Conservation (phyloP, 2,329 filamentous ascomycete species). For the Aspergillus tanneri region DNA sequence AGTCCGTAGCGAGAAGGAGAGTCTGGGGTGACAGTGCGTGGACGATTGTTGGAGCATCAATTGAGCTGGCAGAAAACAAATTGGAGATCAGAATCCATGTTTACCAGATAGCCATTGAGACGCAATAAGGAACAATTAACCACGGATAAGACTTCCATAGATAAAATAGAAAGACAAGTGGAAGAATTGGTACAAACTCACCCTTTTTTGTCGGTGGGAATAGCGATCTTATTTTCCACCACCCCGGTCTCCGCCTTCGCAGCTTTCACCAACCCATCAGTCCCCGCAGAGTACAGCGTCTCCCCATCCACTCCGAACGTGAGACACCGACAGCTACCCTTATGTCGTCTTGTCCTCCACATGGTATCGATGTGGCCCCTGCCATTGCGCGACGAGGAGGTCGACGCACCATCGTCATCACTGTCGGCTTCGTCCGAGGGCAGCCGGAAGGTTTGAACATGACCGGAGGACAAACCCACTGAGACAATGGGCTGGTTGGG, state of each 20-base stretch:
- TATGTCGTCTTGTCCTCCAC: conserved; percentile 87
- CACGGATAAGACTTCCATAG: neutral
- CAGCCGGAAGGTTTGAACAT: conserved; percentile 80
- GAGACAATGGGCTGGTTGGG: conserved; percentile 80
- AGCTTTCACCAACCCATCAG: conserved; percentile 63
- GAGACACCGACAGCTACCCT: conserved; percentile 85
- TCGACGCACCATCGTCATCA: conserved; percentile 49
- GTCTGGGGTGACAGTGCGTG: conserved; percentile 84
- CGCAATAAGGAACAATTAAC: neutral
- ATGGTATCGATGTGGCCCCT: conserved; percentile 74
- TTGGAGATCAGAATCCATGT: too few relatives aligned
- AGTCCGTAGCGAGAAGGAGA: conserved; percentile 86
- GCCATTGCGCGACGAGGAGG: conserved; percentile 55
- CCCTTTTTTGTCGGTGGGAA: conserved; percentile 57
- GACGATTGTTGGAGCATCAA: conserved; percentile 76
- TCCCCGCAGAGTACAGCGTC: conserved; percentile 61
- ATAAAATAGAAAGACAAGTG: neutral
- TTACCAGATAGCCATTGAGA: too few relatives aligned
- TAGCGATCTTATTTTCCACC: conserved; percentile 77
- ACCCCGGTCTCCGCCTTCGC: conserved; percentile 59
- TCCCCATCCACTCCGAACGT: conserved; percentile 76
- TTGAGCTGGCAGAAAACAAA: conserved; percentile 39
- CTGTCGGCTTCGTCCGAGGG: conserved; percentile 56
- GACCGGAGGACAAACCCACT: conserved; percentile 79
- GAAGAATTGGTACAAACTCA: conserved; percentile 26